Conservation (phyloP, 371 early-diverging fungal genomes). For the Coemansia sp. region DNA sequence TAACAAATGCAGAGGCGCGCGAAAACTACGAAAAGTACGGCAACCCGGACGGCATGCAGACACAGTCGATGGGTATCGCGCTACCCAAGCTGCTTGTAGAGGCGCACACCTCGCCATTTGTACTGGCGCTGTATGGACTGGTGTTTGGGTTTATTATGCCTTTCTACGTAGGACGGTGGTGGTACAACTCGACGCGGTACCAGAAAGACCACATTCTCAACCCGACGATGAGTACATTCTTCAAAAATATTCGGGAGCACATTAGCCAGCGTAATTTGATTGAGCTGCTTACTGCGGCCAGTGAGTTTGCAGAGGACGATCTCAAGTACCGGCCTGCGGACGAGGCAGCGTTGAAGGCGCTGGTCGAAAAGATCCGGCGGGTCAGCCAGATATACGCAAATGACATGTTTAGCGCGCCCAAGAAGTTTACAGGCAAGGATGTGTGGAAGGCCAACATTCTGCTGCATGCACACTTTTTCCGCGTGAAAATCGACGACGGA, state of each 20-base stretch:
- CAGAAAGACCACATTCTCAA: slow-evolving; percentile 88
- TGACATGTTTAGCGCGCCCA: slow-evolving; percentile 48
- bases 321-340: slow-evolving; percentile 57
- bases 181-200: slow-evolving; percentile 84
- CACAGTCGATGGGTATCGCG: slow-evolving; percentile 91
- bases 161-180: slow-evolving; percentile 86
- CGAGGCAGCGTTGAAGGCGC: slow-evolving; percentile 53
- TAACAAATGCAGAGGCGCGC: slow-evolving; percentile 89
- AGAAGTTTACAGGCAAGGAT: slow-evolving; percentile 51
- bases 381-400: slow-evolving; percentile 50
- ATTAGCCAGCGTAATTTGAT: slow-evolving; percentile 60
- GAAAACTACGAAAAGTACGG: slow-evolving; percentile 93
- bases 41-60: slow-evolving; percentile 93
- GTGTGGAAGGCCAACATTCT: slow-evolving; percentile 74
- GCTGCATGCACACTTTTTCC: slow-evolving; percentile 81
- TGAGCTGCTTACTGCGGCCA: slow-evolving; percentile 65
- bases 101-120: slow-evolving; percentile 71
- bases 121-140: slow-evolving; percentile 79
- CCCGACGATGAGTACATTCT: slow-evolving; percentile 85
- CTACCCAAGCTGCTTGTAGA: slow-evolving; percentile 89
- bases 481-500: slow-evolving; percentile 62
- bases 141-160: slow-evolving; percentile 89
- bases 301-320: slow-evolving; percentile 68
- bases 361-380: slow-evolving; percentile 58
- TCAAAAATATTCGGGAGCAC: slow-evolving; percentile 82